These are phyloP conservation scores for Domatiomyces catenatus DNA, from an alignment of 2,329 filamentous ascomycete species.

Conservation along the genomic window DNA sequence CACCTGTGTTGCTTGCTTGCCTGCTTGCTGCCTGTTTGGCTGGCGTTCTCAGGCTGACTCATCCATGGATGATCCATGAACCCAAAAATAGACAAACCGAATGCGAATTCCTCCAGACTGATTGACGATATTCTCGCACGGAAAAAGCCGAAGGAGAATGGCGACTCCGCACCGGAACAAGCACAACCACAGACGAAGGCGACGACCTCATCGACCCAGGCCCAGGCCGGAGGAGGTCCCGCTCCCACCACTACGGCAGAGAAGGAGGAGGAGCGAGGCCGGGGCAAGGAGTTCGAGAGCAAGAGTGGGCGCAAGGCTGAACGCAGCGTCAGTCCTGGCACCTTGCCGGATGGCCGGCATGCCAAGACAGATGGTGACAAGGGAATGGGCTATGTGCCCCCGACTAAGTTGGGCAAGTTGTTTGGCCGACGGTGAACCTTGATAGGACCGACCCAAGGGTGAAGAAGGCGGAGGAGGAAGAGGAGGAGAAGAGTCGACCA, in stretches of 20 bases:
- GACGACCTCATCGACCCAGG: too few species aligned
- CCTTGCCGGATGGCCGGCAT: constrained; percentile 14
- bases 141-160: background rate
- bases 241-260: background rate
- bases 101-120: background rate
- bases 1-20: too few species aligned
- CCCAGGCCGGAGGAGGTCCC: too few species aligned
- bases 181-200: background rate
- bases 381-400: constrained; percentile 12
- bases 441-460: background rate
- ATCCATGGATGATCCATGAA: too few species aligned
- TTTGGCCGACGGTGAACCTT: background rate
- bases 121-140: background rate
- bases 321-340: constrained; percentile 14
- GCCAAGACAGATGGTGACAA: constrained; percentile 13
- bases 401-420: background rate
- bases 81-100: background rate
- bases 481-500: too few species aligned
- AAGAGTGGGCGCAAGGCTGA: constrained; percentile 4
- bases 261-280: background rate
- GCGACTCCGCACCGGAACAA: background rate
- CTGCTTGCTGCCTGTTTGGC: background rate
- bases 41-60: background rate
- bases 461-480: too few species aligned
- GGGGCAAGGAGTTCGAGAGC: background rate